Evolutionary conservation across 2,329 filamentous ascomycete species (phyloP).

Genomic region (Boeremia lycopersici): DNA sequence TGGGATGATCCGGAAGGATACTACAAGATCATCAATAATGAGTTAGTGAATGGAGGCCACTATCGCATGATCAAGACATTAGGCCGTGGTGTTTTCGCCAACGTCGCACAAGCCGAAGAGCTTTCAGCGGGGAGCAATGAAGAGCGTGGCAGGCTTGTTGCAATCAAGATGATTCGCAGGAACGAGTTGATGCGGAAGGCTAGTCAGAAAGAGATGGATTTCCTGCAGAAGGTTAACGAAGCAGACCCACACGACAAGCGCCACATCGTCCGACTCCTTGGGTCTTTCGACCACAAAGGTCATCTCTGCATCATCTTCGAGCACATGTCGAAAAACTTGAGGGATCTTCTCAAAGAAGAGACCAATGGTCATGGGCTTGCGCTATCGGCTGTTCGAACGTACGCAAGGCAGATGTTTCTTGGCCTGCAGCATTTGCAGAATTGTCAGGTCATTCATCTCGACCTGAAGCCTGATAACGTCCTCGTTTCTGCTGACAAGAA

Average conservation of each 20-base stretch:
- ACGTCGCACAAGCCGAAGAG: slow-evolving; percentile 78
- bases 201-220: slow-evolving; percentile 91
- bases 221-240: slow-evolving; percentile 83
- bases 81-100: slow-evolving; percentile 95
- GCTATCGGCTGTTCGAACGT: slow-evolving; percentile 81
- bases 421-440: slow-evolving; percentile 86
- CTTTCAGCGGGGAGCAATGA: slow-evolving; percentile 47
- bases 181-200: slow-evolving; percentile 94
- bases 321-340: slow-evolving; percentile 81
- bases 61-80: slow-evolving; percentile 89
- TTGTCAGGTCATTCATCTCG: slow-evolving; percentile 92
- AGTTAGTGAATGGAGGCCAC: slow-evolving; percentile 81
- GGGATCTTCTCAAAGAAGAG: slow-evolving; percentile 94
- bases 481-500: slow-evolving; percentile 65
- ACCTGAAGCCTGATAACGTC: slow-evolving; percentile 98
- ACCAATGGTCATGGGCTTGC: slow-evolving; percentile 82
- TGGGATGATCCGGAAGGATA: slow-evolving; percentile 95
- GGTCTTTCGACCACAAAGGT: slow-evolving; percentile 89
- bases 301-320: slow-evolving; percentile 98
- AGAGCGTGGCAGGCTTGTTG: slow-evolving; percentile 66
- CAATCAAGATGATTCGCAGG: slow-evolving; percentile 97
- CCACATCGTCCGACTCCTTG: slow-evolving; percentile 86
- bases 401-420: slow-evolving; percentile 93
- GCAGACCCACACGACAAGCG: slow-evolving; percentile 88
- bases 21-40: slow-evolving; percentile 92